Conservation (phyloP, 169 alveolate species). For the Plasmodium vinckei region DNA sequence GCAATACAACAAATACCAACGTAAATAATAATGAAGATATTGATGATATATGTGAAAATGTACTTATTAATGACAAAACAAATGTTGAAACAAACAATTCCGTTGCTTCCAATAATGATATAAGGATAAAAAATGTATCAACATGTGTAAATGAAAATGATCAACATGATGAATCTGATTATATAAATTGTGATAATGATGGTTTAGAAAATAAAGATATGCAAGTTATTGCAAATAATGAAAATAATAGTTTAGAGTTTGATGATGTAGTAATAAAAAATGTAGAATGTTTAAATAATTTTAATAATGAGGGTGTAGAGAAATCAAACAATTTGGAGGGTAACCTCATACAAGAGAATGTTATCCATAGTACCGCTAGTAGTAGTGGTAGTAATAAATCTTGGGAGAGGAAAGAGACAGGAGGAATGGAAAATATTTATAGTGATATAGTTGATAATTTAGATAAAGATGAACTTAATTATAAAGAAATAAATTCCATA, state of each 20-base stretch:
- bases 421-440: neutral
- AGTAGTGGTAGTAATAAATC: neutral
- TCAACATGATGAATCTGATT: slow-evolving; percentile 11
- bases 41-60: neutral
- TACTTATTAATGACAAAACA: neutral
- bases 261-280: too few relatives aligned
- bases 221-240: neutral
- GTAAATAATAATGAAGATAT: neutral
- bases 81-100: neutral
- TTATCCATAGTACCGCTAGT: neutral
- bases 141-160: slow-evolving; percentile 5
- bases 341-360: neutral
- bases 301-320: too few relatives aligned
- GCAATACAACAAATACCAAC: neutral
- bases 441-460: neutral
- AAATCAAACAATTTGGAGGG: too few relatives aligned
- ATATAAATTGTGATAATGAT: slow-evolving; percentile 14
- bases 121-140: slow-evolving; percentile 1
- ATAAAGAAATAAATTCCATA: slow-evolving; percentile 5
- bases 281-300: too few relatives aligned
- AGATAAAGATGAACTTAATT: slow-evolving; percentile 1
- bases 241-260: too few relatives aligned
- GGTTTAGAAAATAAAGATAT: neutral
- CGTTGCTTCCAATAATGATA: neutral
- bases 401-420: neutral